Evolutionary conservation across 2,329 filamentous ascomycete species (phyloP), one percentile per base, ranked within the genome.

Genomic region (Lithohypha guttulata): DNA sequence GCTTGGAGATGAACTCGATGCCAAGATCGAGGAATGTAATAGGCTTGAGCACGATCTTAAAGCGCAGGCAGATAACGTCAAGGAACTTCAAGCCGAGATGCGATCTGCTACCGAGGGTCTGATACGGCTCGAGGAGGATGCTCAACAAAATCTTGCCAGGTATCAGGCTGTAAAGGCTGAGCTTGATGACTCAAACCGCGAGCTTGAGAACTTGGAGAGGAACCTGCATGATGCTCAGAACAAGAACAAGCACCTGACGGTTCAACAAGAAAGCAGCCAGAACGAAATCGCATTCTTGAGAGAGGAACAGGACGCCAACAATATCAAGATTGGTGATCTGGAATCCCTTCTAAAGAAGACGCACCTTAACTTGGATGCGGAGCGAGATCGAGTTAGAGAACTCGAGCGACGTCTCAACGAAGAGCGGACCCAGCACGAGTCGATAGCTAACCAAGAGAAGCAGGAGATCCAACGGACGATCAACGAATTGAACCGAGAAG

Each of bases 251-350:
- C 77, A 87, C 38, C 70, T 96, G 2, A 80, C 82, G 3, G 84
- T 98, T 21, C 87, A 96, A 55, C 81, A 89, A 48, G 91, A 98
- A 61, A 93, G 84, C 4, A 81, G 82, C 41, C 89, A 95, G 53
- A 81, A 81, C 43, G 91, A 98, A 59, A 93, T 96, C 60, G 79
- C 84, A 1, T 98, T 98, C 70, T 61, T 98, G 35, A 79, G 91
- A 2, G 91, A 98, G 57, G 91, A 98, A 64, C 91, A 98, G 60
- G 91, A 98, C 61, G 77, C 75, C 13, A 91, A 98, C 66, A 98
- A 98, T 70, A 93, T 98, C 57, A 87, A 86, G 61, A 96, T 98
- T 53, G 85, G 89, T 25, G 86, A 96, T 54, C 69, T 96, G 6
- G 87, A 96, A 55, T 83, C 84, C 6, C 77, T 80, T 10, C 65